A percentile compares a stretch with the other conserved stretches of the same genome.
These are phyloP conservation scores for Oryza glaberrima DNA, from an alignment of 176 grass and related monocot species.

Conservation along the genomic window DNA sequence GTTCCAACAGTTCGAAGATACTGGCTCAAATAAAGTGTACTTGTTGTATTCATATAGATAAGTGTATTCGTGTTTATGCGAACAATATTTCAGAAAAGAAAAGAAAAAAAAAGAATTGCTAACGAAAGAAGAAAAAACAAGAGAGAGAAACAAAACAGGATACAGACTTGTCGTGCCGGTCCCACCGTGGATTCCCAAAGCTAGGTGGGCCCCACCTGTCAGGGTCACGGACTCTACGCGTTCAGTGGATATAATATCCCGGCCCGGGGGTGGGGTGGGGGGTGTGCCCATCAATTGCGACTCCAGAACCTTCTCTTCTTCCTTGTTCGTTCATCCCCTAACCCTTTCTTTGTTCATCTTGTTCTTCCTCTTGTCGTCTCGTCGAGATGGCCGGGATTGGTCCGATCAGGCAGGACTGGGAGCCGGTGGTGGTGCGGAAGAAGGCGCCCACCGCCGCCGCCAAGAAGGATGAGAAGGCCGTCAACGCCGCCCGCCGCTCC, in stretches of 20 bases:
- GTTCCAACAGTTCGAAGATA: too few relatives aligned
- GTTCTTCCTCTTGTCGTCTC: too few relatives aligned
- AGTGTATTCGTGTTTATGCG: too few relatives aligned
- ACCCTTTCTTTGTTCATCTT: not conserved
- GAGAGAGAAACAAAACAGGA: not conserved
- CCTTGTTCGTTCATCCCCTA: not conserved
- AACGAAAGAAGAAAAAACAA: not conserved
- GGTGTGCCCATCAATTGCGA: conserved; percentile 1
- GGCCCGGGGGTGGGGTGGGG: too few relatives aligned
- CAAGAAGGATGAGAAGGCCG: conserved; percentile 89
- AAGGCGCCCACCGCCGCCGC: conserved; percentile 64
- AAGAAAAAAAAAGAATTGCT: too few relatives aligned
- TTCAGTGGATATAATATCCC: not conserved
- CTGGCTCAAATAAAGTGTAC: too few relatives aligned
- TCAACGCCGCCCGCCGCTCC: conserved; percentile 79
- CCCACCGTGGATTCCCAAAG: not conserved
- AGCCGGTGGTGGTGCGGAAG: conserved; percentile 83
- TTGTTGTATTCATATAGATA: too few relatives aligned
- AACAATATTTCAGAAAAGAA: too few relatives aligned
- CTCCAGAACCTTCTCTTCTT: conserved; percentile 36
- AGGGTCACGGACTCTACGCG: not conserved
- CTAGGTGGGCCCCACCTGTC: conserved; percentile 27
- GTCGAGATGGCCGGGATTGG: conserved; percentile 61
- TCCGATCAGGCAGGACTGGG: conserved; percentile 80
- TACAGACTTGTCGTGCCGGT: not conserved